Base-by-base conservation (phyloP, 768 basidiomycete species). In the Boletus vinaceobasis region DNA sequence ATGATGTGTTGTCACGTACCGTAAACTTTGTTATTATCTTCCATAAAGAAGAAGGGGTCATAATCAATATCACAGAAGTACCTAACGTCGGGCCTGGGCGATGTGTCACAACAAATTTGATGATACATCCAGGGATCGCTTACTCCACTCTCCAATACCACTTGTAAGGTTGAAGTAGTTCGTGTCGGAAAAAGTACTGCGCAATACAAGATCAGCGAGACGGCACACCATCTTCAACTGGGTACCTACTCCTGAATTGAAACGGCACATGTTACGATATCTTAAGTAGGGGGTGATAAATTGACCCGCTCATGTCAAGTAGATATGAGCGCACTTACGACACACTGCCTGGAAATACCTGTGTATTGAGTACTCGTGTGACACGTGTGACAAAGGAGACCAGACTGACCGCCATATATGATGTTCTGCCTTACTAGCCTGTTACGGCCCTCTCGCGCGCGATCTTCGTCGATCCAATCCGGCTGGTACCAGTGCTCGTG, bases 221-320 rank as follows among this genome's bases (percentile, higher is more conserved):
- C 27, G 33, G 3, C 33, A 27, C 17, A 42, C 7, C 17, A 15
- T 2, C 14, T 37, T 35, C 11, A 40, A 40, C n/a, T 38, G 35
- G 31, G 10, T 27, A 67, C 79, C 56, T 59, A 84, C 83, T 2
- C 84, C 86, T 1, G 84, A 87, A 67, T 87, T 86, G 71, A 81
- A 89, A 36, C 87, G 76, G 65, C 87, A 88, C 87, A 89, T 88
- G 52, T 87, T 86, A n/a, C 85, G 78, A 60, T 89, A 87, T n/a
- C 74, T 79, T 4, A 23, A 23, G 23, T 35, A 8, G 23, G 11
- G 43, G 29, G 15, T 10, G 37, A 38, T 46, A 13, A 13, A 7
- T 55, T 29, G 53, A 29, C 14, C 9, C 9, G 14, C 11, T 19
- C 14, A 13, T 43, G 14, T 17, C 26, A 42, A n/a, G 23, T 10